Base-by-base conservation (phyloP, 2,329 filamentous ascomycete genomes). In the Fusarium robinianum region DNA sequence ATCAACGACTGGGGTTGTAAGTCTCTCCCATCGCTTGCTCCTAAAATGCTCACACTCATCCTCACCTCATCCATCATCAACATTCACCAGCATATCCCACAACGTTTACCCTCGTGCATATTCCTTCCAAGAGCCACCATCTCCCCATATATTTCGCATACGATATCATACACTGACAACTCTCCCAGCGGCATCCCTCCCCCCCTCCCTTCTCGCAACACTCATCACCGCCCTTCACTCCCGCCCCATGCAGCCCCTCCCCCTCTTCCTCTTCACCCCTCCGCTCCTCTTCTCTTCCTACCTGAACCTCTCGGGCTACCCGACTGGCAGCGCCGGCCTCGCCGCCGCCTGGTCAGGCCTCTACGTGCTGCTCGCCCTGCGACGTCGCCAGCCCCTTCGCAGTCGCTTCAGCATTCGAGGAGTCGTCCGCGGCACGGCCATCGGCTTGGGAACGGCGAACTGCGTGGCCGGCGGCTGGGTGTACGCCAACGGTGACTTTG, bases 271-370 rank as follows among this genome's bases (percentile, higher is more conserved):
- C 53, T 73, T 76, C 60, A 65, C 70, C n/a, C 75, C 76, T 16
- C 69, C 77, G 17, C 73, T 82, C 21, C 65, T 80, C 42, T 80
- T 82, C 66, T 70, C 74, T 40, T 76, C 73, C 61, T 83, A 83
- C 67, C 73, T 81, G 58, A 81, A 80, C 63, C 72, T 83, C 6
- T 77, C 79, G 14, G 79, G 79, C 46, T 81, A 77, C 67, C 74
- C 73, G 49, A 79, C 76, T 37, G 79, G 80, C 60, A 73, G 72
- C 43, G 80, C 79, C 3, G 80, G 78, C 36, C 66, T 82, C 43
- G 72, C 76, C 0, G 76, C 76, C 38, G 78, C 79, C 11, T 78
- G 77, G 67, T 79, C 76, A 30, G 79, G 79, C 19, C 69, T 81
- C 11, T 83, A 83, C 62, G 73, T 75, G 4, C 66, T 83, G 24